These are phyloP conservation scores for Ophiognomonia clavigignenti-juglandacearum DNA, from an alignment of 2,329 filamentous ascomycete species.

Conservation along the genomic window DNA sequence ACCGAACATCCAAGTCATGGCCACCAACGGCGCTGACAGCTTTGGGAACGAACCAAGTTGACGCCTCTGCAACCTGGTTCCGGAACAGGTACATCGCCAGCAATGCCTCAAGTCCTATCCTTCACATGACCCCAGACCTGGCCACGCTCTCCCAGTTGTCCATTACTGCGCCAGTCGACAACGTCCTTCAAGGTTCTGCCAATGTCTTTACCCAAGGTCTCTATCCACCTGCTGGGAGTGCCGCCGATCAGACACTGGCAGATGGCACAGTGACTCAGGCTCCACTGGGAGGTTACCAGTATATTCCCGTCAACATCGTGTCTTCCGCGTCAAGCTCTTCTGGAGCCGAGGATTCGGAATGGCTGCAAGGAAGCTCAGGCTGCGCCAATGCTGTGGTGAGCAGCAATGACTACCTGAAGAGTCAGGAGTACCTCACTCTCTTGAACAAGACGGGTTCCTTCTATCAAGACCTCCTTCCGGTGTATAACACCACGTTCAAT, in stretches of 20 bases:
- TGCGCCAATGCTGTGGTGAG: slow-evolving; percentile 51
- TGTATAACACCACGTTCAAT: slow-evolving; percentile 48
- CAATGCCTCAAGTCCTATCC: slow-evolving; percentile 55
- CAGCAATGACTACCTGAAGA: slow-evolving; percentile 50
- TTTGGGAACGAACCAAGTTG: slow-evolving; percentile 73
- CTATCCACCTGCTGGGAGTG: slow-evolving; percentile 68
- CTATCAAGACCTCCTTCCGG: slow-evolving; percentile 48
- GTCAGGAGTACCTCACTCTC: slow-evolving; percentile 38
- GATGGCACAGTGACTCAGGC: slow-evolving; percentile 64
- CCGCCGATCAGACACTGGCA: slow-evolving; percentile 56
- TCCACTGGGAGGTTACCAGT: slow-evolving; percentile 77
- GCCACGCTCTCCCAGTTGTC: slow-evolving; percentile 67
- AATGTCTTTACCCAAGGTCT: slow-evolving; percentile 78
- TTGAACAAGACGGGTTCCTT: slow-evolving; percentile 54
- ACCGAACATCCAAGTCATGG: slow-evolving; percentile 74
- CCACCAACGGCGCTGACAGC: slow-evolving; percentile 69
- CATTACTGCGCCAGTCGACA: slow-evolving; percentile 67
- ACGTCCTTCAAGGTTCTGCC: slow-evolving; percentile 76
- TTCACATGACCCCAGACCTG: slow-evolving; percentile 59
- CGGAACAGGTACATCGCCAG: slow-evolving; percentile 68
- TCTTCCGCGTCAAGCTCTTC: slow-evolving; percentile 47
- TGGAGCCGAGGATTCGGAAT: slow-evolving; percentile 51
- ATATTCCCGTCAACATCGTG: slow-evolving; percentile 68
- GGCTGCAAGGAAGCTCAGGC: slow-evolving; percentile 54
- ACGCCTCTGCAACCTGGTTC: slow-evolving; percentile 68